Evolutionary conservation across 768 basidiomycete genomes (phyloP).

Genomic region (Rhodosporidiobolus sp.): DNA sequence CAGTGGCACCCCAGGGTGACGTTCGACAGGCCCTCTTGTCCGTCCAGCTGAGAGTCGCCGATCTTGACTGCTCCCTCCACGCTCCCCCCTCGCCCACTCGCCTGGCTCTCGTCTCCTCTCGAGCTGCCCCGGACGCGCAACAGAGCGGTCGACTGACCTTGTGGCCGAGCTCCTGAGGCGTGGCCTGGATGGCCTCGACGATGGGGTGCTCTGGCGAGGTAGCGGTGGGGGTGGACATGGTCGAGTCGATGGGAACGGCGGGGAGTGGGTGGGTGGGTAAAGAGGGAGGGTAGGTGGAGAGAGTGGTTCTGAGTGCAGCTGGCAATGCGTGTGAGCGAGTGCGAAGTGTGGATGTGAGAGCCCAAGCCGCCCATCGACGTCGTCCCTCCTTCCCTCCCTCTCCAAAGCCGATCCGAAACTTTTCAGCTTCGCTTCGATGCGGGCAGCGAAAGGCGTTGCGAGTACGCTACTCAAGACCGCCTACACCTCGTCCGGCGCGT

Average conservation of each 20-base stretch:
- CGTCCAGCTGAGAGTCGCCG: not conserved
- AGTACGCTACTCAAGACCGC: no score
- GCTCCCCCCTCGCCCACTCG: not conserved
- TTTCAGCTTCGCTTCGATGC: no score
- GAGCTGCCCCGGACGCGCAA: no score
- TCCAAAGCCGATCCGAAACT: no score
- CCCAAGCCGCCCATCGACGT: not conserved
- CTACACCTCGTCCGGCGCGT: no score
- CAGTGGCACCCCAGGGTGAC: no score
- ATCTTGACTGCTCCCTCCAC: not conserved
- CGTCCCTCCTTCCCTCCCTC: not conserved
- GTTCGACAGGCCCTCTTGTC: not conserved
- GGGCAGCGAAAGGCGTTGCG: no score
- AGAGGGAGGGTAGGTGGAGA: no score
- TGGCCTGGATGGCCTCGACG: conserved; percentile 37
- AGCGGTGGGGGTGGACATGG: conserved; percentile 13
- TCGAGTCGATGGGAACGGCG: not conserved
- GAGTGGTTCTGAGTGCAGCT: not conserved
- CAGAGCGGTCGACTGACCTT: conserved; percentile 20
- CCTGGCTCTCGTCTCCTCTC: not conserved
- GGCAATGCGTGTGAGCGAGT: no score
- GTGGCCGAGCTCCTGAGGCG: conserved; percentile 38
- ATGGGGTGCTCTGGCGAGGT: conserved; percentile 10
- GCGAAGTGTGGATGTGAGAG: not conserved
- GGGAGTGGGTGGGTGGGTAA: not conserved